Evolutionary conservation across 805 yeast genomes (phyloP).

Genomic region (Cyberlindnera saturnus): DNA sequence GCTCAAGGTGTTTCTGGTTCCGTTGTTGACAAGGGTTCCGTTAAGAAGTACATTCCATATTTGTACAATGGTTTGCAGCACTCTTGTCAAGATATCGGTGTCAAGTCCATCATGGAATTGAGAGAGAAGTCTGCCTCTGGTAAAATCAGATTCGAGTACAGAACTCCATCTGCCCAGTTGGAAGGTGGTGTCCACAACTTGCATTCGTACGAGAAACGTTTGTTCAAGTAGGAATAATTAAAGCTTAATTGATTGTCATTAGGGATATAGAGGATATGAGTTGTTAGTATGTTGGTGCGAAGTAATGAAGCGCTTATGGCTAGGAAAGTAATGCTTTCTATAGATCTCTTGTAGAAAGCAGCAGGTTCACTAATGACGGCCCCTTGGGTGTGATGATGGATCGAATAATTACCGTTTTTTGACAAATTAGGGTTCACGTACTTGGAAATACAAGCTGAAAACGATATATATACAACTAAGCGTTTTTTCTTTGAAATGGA

Average conservation of each 20-base stretch:
- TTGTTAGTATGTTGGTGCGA: neutral
- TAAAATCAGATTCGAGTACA: slow-evolving; percentile 85
- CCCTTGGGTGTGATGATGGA: too few species aligned
- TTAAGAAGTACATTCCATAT: slow-evolving; percentile 91
- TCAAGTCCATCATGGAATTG: slow-evolving; percentile 57
- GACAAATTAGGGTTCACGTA: too few species aligned
- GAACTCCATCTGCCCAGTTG: slow-evolving; percentile 97
- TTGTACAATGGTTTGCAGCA: slow-evolving; percentile 94
- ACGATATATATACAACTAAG: too few species aligned
- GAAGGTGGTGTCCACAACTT: slow-evolving; percentile 98
- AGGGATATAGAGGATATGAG: neutral
- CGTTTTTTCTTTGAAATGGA: too few species aligned
- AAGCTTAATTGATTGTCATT: neutral
- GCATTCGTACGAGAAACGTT: slow-evolving; percentile 95
- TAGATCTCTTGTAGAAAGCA: neutral
- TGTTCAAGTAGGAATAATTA: slow-evolving; percentile 45
- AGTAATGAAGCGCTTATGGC: neutral
- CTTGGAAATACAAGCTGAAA: too few species aligned
- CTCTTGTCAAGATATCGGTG: slow-evolving; percentile 98
- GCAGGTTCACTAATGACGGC: too few species aligned
- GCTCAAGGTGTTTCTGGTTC: slow-evolving; percentile 99
- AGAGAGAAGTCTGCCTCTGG: slow-evolving; percentile 61
- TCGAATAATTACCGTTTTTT: too few species aligned
- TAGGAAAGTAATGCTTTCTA: neutral
- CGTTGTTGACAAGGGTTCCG: slow-evolving; percentile 94